Evolutionary conservation across 2,329 filamentous ascomycete genomes (phyloP).

Genomic region (Acrocalymma vagum): DNA sequence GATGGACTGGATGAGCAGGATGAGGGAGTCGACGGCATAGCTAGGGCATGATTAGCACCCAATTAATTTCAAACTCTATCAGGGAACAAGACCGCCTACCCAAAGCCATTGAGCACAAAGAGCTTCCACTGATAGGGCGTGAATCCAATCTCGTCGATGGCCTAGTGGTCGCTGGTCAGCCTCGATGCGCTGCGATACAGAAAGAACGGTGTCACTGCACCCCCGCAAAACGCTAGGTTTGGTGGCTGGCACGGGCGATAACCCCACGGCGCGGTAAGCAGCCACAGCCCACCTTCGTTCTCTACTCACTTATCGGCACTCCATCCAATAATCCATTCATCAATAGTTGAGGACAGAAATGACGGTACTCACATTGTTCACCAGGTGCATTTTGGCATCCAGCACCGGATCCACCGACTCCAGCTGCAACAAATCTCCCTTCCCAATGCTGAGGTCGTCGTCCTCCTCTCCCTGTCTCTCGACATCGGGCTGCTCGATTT

Average conservation of each 20-base stretch:
- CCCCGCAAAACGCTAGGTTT: too few species aligned
- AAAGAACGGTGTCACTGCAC: too few species aligned
- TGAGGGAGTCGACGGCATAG: constrained; percentile 65
- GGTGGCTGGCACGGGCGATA: too few species aligned
- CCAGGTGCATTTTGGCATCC: constrained; percentile 72
- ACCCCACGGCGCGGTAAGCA: too few species aligned
- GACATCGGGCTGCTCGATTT: constrained; percentile 15
- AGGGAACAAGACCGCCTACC: constrained; percentile 46
- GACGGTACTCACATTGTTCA: constrained; percentile 67
- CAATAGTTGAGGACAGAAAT: background rate
- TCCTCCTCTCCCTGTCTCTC: constrained; percentile 10
- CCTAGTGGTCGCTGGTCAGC: constrained; percentile 25
- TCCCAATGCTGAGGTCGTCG: constrained; percentile 27
- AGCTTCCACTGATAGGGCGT: constrained; percentile 65
- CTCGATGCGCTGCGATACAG: background rate
- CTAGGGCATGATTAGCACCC: constrained; percentile 33
- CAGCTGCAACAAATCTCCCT: constrained; percentile 63
- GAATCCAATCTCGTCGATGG: constrained; percentile 64
- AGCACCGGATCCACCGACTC: constrained; percentile 69
- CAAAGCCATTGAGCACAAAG: constrained; percentile 69
- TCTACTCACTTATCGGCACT: too few species aligned
- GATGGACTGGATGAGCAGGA: constrained; percentile 69
- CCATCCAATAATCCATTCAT: too few species aligned
- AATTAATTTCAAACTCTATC: background rate
- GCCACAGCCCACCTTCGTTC: too few species aligned